Evolutionary conservation across 2,329 filamentous ascomycete species (phyloP), one percentile per base, ranked within the genome.

Genomic region (Fusarium pseudograminearum): DNA sequence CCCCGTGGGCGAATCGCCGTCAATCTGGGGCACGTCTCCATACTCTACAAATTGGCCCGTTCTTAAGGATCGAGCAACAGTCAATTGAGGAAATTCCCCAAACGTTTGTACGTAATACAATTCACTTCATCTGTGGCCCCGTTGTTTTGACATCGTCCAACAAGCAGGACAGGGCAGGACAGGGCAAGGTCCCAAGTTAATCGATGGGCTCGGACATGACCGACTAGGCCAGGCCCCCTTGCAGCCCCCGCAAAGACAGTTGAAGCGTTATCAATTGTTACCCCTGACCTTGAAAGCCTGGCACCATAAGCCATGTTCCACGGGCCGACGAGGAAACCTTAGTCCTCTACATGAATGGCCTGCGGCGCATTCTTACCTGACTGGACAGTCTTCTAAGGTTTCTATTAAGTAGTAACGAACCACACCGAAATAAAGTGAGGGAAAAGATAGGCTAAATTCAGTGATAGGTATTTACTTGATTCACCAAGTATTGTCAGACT

Each of bases 1-100:
- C 72, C 72, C 72, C 72, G 58, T 71, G 72, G 70, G 68, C 62
- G 67, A 67, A 52, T 55, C 46, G 56, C 45, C 56, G 47, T 60
- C 58, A 67, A 70, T 74, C 72, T 70, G 72, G 72, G 72, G 72
- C 72, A 74, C 41, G 57, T 66, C 65, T 73, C 70, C 72, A 73
- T 73, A 51, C 38, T 33, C 26, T 57, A 51, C 61, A 45, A 34
- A 64, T 50, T 62, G 57, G 58, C 34, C 40, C 45, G 59, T 28
- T 33, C 38, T 34, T 33, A 40, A 54, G 61, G 44, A 63, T 55
- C 42, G 51, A 57, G 55, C 24, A 56, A 64, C 34, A 51, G 30
- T 56, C 40, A 33, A 47, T 67, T 57, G 53, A 65, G 61, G 30
- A 51, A 66, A 42, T 67, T 67, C 58, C 50, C 66, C 67, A 65